Evolutionary conservation across 1,284 basidiomycete species (phyloP).

Genomic region (Hypsizygus ulmarius): DNA sequence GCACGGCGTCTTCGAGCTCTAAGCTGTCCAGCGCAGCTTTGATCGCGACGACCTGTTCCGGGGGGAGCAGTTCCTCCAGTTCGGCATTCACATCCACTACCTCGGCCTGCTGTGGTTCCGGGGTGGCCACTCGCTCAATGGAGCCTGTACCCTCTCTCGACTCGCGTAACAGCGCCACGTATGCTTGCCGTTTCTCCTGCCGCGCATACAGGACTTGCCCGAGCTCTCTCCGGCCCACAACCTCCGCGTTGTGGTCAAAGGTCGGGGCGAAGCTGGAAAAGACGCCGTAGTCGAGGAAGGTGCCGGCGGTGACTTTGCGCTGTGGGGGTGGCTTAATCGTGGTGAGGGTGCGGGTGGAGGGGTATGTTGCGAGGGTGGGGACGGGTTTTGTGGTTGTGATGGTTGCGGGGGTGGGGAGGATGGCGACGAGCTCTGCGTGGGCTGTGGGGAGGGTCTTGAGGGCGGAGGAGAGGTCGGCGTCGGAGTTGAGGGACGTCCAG

Average conservation of each 20-base stretch:
- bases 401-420: slow-evolving; percentile 64
- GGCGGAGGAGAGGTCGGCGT: slow-evolving; percentile 33
- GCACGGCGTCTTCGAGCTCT: slow-evolving; percentile 63
- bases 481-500: slow-evolving; percentile 72
- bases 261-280: slow-evolving; percentile 72
- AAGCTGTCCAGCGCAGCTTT: slow-evolving; percentile 56
- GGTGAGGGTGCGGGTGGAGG: slow-evolving; percentile 38
- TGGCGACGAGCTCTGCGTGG: slow-evolving; percentile 70
- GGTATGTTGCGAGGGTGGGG: slow-evolving; percentile 43
- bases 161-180: slow-evolving; percentile 23
- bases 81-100: slow-evolving; percentile 32
- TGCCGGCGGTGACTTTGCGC: slow-evolving; percentile 56
- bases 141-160: slow-evolving; percentile 23
- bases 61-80: slow-evolving; percentile 52
- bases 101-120: slow-evolving; percentile 7
- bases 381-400: slow-evolving; percentile 30
- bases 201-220: slow-evolving; percentile 53
- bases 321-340: slow-evolving; percentile 41
- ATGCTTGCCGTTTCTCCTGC: slow-evolving; percentile 35
- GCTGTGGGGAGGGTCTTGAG: slow-evolving; percentile 55
- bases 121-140: slow-evolving; percentile 13
- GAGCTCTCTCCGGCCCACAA: slow-evolving; percentile 58
- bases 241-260: slow-evolving; percentile 69
- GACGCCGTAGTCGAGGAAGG: slow-evolving; percentile 74
- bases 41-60: slow-evolving; percentile 51